Conservation (phyloP, 2,329 filamentous ascomycete genomes). For the Colletotrichum lini region DNA sequence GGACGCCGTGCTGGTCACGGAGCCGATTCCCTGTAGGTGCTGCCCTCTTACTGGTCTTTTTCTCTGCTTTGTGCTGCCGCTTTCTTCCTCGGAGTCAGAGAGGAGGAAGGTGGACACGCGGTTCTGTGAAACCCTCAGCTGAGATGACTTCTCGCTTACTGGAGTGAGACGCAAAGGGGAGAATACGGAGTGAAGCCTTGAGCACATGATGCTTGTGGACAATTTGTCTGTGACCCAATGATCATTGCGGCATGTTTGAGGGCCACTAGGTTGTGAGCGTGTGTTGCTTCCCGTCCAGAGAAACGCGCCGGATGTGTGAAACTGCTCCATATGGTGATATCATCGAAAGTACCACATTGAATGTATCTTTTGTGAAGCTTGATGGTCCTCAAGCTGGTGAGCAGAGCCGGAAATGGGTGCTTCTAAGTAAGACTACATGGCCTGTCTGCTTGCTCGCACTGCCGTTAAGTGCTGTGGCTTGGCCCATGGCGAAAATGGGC, state of each 20-base stretch:
- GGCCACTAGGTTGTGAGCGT: too few relatives aligned
- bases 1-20: neutral
- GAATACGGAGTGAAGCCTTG: neutral
- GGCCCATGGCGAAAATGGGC: neutral
- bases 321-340: too few relatives aligned
- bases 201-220: too few relatives aligned
- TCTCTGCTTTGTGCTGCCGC: neutral
- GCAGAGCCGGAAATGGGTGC: too few relatives aligned
- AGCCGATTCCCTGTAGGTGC: neutral
- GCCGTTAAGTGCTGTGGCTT: neutral
- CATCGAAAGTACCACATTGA: too few relatives aligned
- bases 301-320: too few relatives aligned
- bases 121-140: neutral
- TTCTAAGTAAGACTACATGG: too few relatives aligned
- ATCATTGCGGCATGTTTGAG: too few relatives aligned
- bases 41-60: neutral
- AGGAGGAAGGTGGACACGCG: conserved; percentile 12
- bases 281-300: accelerated
- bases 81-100: conserved; percentile 10
- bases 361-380: too few relatives aligned
- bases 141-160: neutral
- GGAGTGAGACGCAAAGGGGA: neutral
- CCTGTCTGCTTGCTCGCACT: neutral
- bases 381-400: too few relatives aligned
- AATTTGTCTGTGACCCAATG: too few relatives aligned